phyloP scores from a whole-genome alignment of 1,284 basidiomycete genomes.

The Puccinia coronata region DNA sequence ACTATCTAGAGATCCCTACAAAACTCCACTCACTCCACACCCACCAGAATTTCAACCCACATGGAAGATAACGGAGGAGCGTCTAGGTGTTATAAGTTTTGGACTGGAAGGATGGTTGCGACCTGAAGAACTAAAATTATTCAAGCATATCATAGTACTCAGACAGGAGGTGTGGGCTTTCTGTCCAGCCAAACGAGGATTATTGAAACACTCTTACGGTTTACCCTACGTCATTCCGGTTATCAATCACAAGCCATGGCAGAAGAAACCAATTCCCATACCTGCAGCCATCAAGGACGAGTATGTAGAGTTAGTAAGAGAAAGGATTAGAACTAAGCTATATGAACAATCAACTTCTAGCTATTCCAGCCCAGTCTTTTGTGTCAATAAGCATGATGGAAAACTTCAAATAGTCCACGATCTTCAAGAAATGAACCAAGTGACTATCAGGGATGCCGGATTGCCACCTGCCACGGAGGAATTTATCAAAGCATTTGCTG shows the following conservation, averaged over 20 bases:
- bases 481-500: background rate
- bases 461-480: background rate
- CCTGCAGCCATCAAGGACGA: background rate
- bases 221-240: background rate
- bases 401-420: background rate
- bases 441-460: constrained; percentile 14
- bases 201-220: background rate
- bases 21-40: background rate
- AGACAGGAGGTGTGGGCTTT: background rate
- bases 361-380: background rate
- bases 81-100: background rate
- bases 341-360: background rate
- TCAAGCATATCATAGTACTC: background rate
- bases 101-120: constrained; percentile 15
- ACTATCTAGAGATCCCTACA: constrained; percentile 1
- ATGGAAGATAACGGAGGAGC: constrained; percentile 2
- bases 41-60: constrained; percentile 12
- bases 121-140: constrained; percentile 6
- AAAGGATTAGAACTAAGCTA: background rate
- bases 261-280: background rate
- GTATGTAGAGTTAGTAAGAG: background rate
- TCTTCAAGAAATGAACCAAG: background rate
- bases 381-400: background rate
- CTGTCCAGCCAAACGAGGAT: background rate
- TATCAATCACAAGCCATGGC: background rate